A percentile compares a stretch with the other conserved stretches of the same genome.
Conservation (phyloP, 176 grass and related monocot genomes). For the Oryza longistaminata region DNA sequence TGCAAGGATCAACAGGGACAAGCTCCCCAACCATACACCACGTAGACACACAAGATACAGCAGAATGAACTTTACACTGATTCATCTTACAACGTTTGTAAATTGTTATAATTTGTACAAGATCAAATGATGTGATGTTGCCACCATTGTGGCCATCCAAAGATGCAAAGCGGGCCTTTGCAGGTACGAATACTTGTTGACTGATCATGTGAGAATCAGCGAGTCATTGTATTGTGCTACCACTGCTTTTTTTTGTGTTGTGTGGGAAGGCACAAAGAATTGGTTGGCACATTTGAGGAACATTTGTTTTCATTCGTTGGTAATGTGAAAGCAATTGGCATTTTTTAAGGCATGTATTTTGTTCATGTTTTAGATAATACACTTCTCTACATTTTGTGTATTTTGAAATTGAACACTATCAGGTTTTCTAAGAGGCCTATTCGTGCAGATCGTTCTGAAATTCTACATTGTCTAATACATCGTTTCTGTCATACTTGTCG, state of each 20-base stretch:
- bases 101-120: conserved; percentile 36
- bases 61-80: conserved; percentile 33
- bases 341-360: conserved; percentile 1
- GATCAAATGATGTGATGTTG: conserved; percentile 31
- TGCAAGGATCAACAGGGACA: conserved; percentile 38
- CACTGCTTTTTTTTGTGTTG: not conserved
- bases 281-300: conserved; percentile 23
- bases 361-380: not conserved
- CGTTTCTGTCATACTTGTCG: not conserved
- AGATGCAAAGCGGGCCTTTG: conserved; percentile 26
- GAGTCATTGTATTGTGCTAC: conserved; percentile 22
- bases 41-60: conserved; percentile 21
- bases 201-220: conserved; percentile 37
- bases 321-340: not conserved
- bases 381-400: conserved; percentile 1
- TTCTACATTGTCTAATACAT: not conserved
- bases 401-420: conserved; percentile 3
- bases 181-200: conserved; percentile 26
- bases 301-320: conserved; percentile 3
- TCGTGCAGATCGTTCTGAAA: not conserved
- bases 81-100: conserved; percentile 33
- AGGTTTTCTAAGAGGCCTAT: not conserved
- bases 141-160: conserved; percentile 58
- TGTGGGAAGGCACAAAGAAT: not conserved
- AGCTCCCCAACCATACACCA: conserved; percentile 27